Conservation (phyloP, 2,329 filamentous ascomycete species). For the Colletotrichum lupini region DNA sequence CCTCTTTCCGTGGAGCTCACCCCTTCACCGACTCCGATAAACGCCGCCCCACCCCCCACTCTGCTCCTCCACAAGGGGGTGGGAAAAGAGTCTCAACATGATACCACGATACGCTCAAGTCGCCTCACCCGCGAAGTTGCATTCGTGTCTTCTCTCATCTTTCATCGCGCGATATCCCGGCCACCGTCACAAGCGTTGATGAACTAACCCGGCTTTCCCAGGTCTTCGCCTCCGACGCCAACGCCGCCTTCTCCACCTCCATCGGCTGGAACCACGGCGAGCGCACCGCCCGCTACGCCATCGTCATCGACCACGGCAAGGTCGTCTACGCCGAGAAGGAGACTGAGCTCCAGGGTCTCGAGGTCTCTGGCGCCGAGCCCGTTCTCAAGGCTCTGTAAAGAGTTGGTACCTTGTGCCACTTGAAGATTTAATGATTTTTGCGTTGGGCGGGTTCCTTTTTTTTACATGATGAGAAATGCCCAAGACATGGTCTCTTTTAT, state of each 20-base stretch:
- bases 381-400: conserved; percentile 64
- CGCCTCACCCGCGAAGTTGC: neutral
- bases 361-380: conserved; percentile 63
- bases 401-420: neutral
- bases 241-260: conserved; percentile 78
- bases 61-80: conserved; percentile 8
- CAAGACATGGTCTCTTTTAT: neutral
- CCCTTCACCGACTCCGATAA: conserved; percentile 32
- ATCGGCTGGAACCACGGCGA: conserved; percentile 82
- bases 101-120: conserved; percentile 2
- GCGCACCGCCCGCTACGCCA: conserved; percentile 81
- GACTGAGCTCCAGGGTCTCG: conserved; percentile 57
- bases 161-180: neutral
- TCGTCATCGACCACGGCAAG: conserved; percentile 86
- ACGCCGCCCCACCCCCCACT: conserved; percentile 22
- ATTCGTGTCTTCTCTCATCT: neutral
- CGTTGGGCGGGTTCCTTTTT: neutral
- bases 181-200: neutral
- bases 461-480: neutral
- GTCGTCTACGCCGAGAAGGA: conserved; percentile 84
- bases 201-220: conserved; percentile 40
- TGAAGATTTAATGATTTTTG: neutral
- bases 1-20: conserved; percentile 16
- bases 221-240: conserved; percentile 81
- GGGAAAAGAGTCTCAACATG: neutral